These are phyloP conservation scores for Aureobasidium sp. DNA, from an alignment of 2,329 filamentous ascomycete genomes.

Conservation along the genomic window DNA sequence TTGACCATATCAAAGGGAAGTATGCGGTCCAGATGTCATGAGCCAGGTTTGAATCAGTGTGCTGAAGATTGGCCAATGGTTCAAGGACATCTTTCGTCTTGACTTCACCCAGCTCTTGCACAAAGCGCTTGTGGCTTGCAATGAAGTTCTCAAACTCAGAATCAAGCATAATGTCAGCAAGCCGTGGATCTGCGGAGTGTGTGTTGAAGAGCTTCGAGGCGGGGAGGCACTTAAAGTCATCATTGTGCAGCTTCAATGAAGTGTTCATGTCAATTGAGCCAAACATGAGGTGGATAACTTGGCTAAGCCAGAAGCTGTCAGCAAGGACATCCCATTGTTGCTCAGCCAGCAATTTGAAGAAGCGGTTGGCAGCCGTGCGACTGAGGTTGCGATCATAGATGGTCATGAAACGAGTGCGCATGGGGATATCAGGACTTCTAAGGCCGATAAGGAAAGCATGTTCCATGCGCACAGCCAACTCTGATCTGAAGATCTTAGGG, in stretches of 20 bases:
- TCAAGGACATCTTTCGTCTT: slow-evolving; percentile 84
- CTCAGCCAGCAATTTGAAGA: slow-evolving; percentile 80
- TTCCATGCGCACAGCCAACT: slow-evolving; percentile 94
- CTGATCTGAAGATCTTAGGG: slow-evolving; percentile 86
- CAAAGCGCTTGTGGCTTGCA: slow-evolving; percentile 71
- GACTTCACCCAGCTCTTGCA: slow-evolving; percentile 74
- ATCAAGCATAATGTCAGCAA: slow-evolving; percentile 64
- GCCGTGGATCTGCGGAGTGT: slow-evolving; percentile 62
- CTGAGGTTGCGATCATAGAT: slow-evolving; percentile 95
- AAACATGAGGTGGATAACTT: slow-evolving; percentile 87
- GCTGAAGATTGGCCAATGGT: slow-evolving; percentile 84
- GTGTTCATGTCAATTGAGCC: slow-evolving; percentile 82
- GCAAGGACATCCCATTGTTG: slow-evolving; percentile 96
- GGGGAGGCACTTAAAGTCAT: slow-evolving; percentile 75
- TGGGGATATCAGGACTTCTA: slow-evolving; percentile 84
- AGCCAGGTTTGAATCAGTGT: slow-evolving; percentile 72
- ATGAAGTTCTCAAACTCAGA: slow-evolving; percentile 76
- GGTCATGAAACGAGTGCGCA: slow-evolving; percentile 92
- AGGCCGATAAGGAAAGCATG: slow-evolving; percentile 97
- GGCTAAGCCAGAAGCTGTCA: slow-evolving; percentile 94
- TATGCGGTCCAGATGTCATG: slow-evolving; percentile 85
- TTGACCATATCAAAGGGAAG: slow-evolving; percentile 92
- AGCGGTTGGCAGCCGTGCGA: slow-evolving; percentile 79
- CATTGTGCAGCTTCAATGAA: slow-evolving; percentile 67
- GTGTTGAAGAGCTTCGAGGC: slow-evolving; percentile 65